Percentiles rank a stretch among this genome's conserved stretches.
Evolutionary conservation across 441 rosid species (phyloP).

Genomic region (Metrosideros polymorpha): DNA sequence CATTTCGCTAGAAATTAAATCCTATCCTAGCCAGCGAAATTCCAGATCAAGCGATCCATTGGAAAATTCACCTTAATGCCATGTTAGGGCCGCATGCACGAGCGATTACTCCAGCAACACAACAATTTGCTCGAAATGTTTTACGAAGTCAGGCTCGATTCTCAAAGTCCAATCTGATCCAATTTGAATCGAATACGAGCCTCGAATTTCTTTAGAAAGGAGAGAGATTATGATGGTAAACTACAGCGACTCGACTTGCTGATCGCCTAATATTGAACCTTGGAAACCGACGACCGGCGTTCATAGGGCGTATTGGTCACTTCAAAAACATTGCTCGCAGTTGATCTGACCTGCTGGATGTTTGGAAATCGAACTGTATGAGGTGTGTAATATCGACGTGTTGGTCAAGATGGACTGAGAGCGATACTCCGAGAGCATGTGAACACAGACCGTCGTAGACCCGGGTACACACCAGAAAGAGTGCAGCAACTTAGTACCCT

Average conservation of each 20-base stretch:
- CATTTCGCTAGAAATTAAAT: neutral
- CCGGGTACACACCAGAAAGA: neutral
- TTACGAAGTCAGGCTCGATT: neutral
- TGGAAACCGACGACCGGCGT: accelerated
- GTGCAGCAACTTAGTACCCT: neutral
- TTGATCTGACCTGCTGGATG: neutral
- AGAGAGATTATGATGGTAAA: neutral
- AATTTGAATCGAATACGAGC: neutral
- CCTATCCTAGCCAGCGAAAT: neutral
- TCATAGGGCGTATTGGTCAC: neutral
- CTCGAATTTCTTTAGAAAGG: neutral
- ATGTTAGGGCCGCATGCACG: neutral
- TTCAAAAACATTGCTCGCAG: neutral
- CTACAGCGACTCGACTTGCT: neutral
- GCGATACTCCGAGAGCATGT: neutral
- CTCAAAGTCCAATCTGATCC: neutral
- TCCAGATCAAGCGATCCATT: neutral
- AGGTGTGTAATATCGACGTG: neutral
- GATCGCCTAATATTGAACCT: accelerated
- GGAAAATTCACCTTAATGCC: neutral
- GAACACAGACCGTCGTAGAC: neutral
- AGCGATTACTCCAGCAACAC: neutral
- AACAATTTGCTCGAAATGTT: neutral
- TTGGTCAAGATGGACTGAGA: neutral
- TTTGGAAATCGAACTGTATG: neutral